Conservation (phyloP, 2,329 filamentous ascomycete species). For the Cyclaneusma minus region DNA sequence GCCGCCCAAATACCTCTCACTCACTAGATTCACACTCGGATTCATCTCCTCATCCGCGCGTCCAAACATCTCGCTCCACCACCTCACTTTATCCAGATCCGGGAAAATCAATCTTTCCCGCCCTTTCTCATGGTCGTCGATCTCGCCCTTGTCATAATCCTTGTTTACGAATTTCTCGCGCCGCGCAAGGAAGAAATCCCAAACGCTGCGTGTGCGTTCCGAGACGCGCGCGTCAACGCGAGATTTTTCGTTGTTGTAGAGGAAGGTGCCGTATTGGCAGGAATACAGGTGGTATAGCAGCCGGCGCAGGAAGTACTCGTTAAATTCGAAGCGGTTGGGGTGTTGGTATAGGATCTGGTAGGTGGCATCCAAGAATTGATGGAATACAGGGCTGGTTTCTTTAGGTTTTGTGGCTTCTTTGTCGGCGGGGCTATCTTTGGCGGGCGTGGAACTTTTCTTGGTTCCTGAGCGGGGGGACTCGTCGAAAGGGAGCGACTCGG, state of each 20-base stretch:
- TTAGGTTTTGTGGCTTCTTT: conserved; percentile 66
- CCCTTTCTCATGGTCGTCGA: conserved; percentile 67
- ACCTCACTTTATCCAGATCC: conserved; percentile 59
- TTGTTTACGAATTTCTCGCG: conserved; percentile 70
- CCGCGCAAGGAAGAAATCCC: conserved; percentile 85
- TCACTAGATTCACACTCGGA: conserved; percentile 36
- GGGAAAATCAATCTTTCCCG: conserved; percentile 78
- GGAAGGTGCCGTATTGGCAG: conserved; percentile 91
- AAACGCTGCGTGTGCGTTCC: conserved; percentile 71
- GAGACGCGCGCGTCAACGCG: conserved; percentile 53
- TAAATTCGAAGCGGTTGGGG: conserved; percentile 86
- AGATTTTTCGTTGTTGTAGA: conserved; percentile 90
- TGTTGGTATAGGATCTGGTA: conserved; percentile 81
- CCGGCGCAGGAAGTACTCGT: conserved; percentile 79
- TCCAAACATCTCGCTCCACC: conserved; percentile 86
- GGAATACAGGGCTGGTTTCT: conserved; percentile 90
- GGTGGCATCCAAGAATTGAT: conserved; percentile 89
- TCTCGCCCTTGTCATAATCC: conserved; percentile 50
- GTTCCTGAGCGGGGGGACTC: conserved; percentile 17
- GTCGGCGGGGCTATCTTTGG: conserved; percentile 27
- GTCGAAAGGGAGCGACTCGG: conserved; percentile 13
- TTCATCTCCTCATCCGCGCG: conserved; percentile 91
- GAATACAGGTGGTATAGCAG: conserved; percentile 89
- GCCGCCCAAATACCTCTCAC: conserved; percentile 15
- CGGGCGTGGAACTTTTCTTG: conserved; percentile 21